Percentiles rank a stretch among this genome's conserved stretches.
Evolutionary conservation across 345 rosid genomes (phyloP).

Genomic region (Populus pruinosa): DNA sequence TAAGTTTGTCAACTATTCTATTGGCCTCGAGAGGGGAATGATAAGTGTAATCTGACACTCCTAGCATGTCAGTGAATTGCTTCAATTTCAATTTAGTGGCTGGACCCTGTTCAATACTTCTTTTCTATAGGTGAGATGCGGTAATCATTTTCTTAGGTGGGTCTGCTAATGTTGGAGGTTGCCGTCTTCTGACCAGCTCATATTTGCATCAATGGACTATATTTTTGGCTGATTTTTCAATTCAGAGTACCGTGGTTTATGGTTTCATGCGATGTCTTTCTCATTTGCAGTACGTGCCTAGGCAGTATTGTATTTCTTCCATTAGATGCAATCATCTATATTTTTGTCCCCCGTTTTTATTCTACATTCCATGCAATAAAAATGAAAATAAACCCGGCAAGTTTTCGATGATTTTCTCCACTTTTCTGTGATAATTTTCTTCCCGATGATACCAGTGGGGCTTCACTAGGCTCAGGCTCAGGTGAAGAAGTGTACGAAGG

Average conservation of each 20-base stretch:
- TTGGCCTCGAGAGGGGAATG: conserved; percentile 18
- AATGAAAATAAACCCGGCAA: not conserved
- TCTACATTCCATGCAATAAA: not conserved
- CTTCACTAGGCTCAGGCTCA: not conserved
- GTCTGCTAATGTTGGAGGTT: conserved; percentile 1
- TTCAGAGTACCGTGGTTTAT: not conserved
- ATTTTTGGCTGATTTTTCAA: not conserved
- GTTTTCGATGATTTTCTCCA: not conserved
- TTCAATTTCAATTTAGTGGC: conserved; percentile 10
- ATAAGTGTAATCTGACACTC: not conserved
- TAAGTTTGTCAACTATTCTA: conserved; percentile 26
- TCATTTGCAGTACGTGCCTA: not conserved
- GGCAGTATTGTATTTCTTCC: not conserved
- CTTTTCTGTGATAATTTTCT: not conserved
- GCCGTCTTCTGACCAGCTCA: conserved; percentile 10
- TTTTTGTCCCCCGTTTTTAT: too few species aligned
- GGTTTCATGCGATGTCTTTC: not conserved
- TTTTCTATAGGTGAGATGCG: conserved; percentile 9
- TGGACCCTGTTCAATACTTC: conserved; percentile 15
- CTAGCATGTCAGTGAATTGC: not conserved
- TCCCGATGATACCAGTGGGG: not conserved
- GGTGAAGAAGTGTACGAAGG: not conserved
- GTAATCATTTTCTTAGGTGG: conserved; percentile 9
- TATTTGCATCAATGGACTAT: conserved; percentile 12
- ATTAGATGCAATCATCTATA: too few species aligned